Base-by-base conservation (phyloP, 75 land plant genomes). In the Adiantum capillusveneris region DNA sequence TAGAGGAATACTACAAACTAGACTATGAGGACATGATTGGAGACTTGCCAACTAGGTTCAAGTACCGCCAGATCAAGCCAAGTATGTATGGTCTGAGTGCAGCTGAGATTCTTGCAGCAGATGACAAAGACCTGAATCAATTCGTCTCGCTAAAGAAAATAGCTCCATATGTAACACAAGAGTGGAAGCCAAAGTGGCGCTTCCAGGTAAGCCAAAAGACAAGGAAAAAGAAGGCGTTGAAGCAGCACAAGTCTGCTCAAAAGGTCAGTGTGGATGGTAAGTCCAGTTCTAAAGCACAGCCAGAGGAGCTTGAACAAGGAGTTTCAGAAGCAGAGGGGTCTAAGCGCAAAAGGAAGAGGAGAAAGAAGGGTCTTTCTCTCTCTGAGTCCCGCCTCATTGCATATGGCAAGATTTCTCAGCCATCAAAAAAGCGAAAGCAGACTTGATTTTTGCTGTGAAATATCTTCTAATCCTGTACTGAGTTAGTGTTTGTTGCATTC, bases 1-100 rank as follows among this genome's bases (percentile, higher is more conserved):
- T 79, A 60, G 98, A 94, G 29, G 95, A 85, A 31, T 79, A 75
- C 50, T 83, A 85, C 60, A 94, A 85, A 69, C 67, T 94, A 63
- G 98, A 94, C 50, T 89, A 88, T 69, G 98, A 94, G 62, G 98
- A 81, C 55, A 72, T 81, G 22, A 77, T 94, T 56, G 95, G 95
- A 24, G 95, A 89, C 68, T 29, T 94, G 69, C 92, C 84, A 6
- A 94, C 98, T 5, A 60, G 98, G 54, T 94, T 94, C 57, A 85
- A 81, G 75, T 94, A 94, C 53, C 63, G 63, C 7, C 66, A 79
- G 44, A 82, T 89, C 18, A 70, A 73, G 24, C 53, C 85, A 29
- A 83, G 81, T 26, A 79, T 64, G 43, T 94, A 65, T 71, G 95
- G 90, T 6, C 67, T 94, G 56, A 82, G 56, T 7, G 25, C 79